Evolutionary conservation across 2,329 filamentous ascomycete genomes (phyloP), one percentile per base, ranked within the genome.

Genomic region (Pyricularia grisea): DNA sequence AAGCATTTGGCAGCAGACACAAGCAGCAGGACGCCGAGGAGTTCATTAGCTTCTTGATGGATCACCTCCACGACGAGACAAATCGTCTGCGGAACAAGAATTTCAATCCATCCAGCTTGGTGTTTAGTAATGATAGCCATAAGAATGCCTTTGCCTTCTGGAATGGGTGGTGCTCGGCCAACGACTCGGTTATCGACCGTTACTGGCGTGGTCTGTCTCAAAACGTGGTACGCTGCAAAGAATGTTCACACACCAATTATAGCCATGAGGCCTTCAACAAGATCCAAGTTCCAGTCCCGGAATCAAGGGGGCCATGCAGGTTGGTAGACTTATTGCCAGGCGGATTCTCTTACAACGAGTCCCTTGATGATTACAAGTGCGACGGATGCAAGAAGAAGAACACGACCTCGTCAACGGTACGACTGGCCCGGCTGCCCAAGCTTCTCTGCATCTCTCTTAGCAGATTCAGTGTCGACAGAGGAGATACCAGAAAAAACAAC

Each of bases 1-100:
- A 25, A 25, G 67, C 60, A 4, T 61, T 68, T 25, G 74, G 76
- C 23, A 74, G 70, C 31, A 69, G 70, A 61, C 75, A 74, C 28
- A 82, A 88, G 67, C 94, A 98, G 76, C 95, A 98, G 79, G 95
- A 99, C 75, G 91, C 93, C 1, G 91, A 94, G 72, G 95, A 98
- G 74, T 97, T 97, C 73, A 89, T 94, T 72, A 88, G 89, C 65
- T 97, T 96, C 75, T 78, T 97, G 30, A 84, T 97, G 55, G 89
- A 92, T 68, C 89, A 91, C 72, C 83, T 98, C 14, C 90, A 94
- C 73, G 92, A 95, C 75, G 95, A 99, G 78, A 89, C 96, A 5
- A 96, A 97, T 76, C 77, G 76, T 30, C 77, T 78, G 17, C 80
- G 82, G n/a, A 82, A 89, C 70, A 71, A 69, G 67, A 73, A 72